A percentile compares a stretch with the other conserved stretches of the same genome.
These are phyloP conservation scores for Solanum bulbocastanum DNA, from an alignment of 257 asterid genomes.

Conservation along the genomic window DNA sequence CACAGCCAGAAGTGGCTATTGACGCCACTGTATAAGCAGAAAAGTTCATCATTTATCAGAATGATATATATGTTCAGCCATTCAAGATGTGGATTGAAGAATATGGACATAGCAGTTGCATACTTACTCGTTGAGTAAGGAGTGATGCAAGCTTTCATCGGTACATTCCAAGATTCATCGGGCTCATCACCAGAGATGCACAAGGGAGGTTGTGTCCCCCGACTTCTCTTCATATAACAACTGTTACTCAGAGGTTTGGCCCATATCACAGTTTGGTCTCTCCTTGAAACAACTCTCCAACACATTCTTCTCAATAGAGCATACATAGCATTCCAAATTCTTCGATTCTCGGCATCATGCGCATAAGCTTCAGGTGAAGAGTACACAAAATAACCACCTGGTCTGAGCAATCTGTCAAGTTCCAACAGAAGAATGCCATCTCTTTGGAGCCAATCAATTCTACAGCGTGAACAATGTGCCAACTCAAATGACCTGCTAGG, in stretches of 20 bases:
- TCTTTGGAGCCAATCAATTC: constrained; percentile 97
- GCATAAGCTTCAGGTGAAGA: constrained; percentile 96
- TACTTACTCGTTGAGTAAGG: constrained; percentile 69
- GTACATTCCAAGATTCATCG: constrained; percentile 70
- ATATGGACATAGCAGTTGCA: neutral
- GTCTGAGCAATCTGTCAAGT: constrained; percentile 84
- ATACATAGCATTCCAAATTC: constrained; percentile 72
- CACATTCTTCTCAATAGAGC: constrained; percentile 77
- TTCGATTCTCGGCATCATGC: constrained; percentile 65
- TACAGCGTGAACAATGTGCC: constrained; percentile 91
- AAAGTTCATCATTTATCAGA: neutral
- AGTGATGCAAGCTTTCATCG: constrained; percentile 82
- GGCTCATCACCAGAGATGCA: constrained; percentile 80
- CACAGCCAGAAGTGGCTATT: neutral
- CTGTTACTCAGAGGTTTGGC: constrained; percentile 76
- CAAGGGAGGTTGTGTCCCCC: constrained; percentile 55
- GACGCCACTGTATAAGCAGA: neutral
- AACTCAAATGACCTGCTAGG: constrained; percentile 92
- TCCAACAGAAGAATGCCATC: constrained; percentile 85
- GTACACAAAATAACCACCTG: constrained; percentile 88
- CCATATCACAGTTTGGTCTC: constrained; percentile 86
- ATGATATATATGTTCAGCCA: neutral
- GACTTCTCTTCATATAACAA: constrained; percentile 57
- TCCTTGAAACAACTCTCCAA: constrained; percentile 81
- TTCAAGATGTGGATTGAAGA: neutral